A percentile compares a stretch with the other conserved stretches of the same genome.
Conservation (phyloP, 2,329 filamentous ascomycete genomes). For the Colletotrichum theobromicola region DNA sequence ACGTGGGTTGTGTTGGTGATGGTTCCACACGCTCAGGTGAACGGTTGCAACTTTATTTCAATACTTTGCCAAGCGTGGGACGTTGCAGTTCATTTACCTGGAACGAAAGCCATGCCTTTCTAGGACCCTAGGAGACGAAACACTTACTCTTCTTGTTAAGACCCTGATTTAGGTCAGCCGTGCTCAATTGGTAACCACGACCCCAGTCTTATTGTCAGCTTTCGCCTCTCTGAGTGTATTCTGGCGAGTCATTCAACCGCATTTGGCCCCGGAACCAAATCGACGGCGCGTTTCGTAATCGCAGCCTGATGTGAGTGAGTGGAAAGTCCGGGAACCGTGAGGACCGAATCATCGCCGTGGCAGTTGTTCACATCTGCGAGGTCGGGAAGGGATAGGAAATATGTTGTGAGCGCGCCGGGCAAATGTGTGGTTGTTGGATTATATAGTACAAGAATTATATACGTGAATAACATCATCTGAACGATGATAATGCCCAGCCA, state of each 20-base stretch:
- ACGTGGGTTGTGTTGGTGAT: neutral
- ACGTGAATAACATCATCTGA: neutral
- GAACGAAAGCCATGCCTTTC: neutral
- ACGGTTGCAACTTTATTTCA: neutral
- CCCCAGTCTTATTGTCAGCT: neutral
- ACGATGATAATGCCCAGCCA: neutral
- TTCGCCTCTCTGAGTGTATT: neutral
- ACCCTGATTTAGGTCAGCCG: neutral
- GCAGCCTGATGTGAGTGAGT: neutral
- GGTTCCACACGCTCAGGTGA: neutral
- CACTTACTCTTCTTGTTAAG: neutral
- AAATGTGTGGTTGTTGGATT: neutral
- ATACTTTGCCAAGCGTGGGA: neutral
- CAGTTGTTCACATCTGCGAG: neutral
- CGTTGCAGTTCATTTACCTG: neutral
- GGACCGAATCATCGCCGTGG: neutral
- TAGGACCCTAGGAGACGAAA: neutral
- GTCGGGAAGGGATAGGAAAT: neutral
- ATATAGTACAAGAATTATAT: conserved; percentile 4
- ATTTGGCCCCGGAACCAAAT: neutral
- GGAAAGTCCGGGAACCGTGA: neutral
- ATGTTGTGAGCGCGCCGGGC: neutral
- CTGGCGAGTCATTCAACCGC: neutral
- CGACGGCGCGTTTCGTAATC: neutral
- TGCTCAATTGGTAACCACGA: neutral